Base-by-base conservation (phyloP, 2,329 filamentous ascomycete genomes). In the Huntiella savannae region DNA sequence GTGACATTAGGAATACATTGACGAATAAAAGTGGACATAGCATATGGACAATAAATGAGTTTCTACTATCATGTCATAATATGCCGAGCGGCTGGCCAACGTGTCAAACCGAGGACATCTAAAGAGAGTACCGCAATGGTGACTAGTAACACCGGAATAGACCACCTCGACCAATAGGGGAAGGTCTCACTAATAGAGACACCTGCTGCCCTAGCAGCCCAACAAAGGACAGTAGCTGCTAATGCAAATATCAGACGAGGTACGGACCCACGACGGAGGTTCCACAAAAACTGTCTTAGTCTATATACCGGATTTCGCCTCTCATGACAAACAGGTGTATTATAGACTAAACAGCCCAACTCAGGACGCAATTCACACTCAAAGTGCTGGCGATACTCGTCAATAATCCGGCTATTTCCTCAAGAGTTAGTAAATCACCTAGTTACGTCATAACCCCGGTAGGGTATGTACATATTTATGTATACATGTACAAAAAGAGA, bases 281-380 rank as follows among this genome's bases (percentile, higher is more conserved):
- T 12, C 10, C 8, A 11, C 15, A 41, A 3, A 15, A 38, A 42
- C 33, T 42, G 47, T 10, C 32, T 34, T n/a, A 41, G n/a, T 16
- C 33, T 33, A 19, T 37, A 17, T 3, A 16, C 19, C 6, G 13
- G 38, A 5, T 19, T 43, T 5, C 60, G 60, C 4, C 63, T 60
- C 48, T 72, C 66, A 2, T 59, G 54, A 50, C 72, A 76, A 2
- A 55, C 61, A 0, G 52, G 53, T 3, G 71, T 75, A 17, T 64
- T 68, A 46, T 66, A 69, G 8, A 75, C 65, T 7, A 75, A 59
- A 53, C 72, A 75, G 3, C 72, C 72, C 1, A 75, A 58, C 1
- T 68, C 70, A 1, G 70, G 70, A 0, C 69, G 62, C 15, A 67
- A 69, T 54, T 77, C 72, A 54, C 74, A 79, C 55, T 78, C 74